These are phyloP conservation scores for Saturnispora diversa DNA, from an alignment of 805 yeast species.

Conservation along the genomic window DNA sequence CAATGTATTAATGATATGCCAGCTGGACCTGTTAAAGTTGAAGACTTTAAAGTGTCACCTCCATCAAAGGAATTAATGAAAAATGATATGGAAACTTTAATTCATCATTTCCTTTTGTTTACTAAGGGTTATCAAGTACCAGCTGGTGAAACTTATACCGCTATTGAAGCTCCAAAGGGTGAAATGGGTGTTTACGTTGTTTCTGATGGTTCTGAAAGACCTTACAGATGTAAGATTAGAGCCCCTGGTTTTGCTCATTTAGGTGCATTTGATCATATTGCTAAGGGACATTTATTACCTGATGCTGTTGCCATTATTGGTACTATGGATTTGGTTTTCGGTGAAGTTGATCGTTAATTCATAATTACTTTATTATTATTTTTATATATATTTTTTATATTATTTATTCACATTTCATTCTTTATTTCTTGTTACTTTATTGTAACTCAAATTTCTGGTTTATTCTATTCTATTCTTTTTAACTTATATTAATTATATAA, in stretches of 20 bases:
- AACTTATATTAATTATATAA: too few relatives aligned
- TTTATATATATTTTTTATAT: background rate
- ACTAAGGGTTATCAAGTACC: constrained; percentile 88
- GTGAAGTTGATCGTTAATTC: constrained; percentile 79
- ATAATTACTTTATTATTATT: background rate
- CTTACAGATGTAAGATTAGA: constrained; percentile 86
- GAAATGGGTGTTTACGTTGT: constrained; percentile 89
- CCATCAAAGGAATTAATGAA: constrained; percentile 80
- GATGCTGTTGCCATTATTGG: constrained; percentile 92
- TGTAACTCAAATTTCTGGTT: constrained; percentile 5
- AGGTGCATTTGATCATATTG: constrained; percentile 79
- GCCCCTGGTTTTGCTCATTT: constrained; percentile 92
- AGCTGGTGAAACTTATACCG: constrained; percentile 84
- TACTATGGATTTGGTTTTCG: constrained; percentile 91
- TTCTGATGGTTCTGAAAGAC: constrained; percentile 83
- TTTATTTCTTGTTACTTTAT: constrained; percentile 7
- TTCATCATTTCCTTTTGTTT: constrained; percentile 81
- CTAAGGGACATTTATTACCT: constrained; percentile 81
- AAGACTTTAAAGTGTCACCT: constrained; percentile 77
- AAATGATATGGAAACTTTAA: constrained; percentile 87
- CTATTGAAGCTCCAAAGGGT: constrained; percentile 92
- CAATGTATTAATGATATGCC: constrained; percentile 91
- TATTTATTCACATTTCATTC: constrained; percentile 6
- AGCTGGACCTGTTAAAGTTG: constrained; percentile 84
- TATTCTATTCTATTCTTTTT: too few relatives aligned